Evolutionary conservation across 306 rosid genomes (phyloP), one percentile per base, ranked within the genome.

Genomic region (Carpinus viminea): DNA sequence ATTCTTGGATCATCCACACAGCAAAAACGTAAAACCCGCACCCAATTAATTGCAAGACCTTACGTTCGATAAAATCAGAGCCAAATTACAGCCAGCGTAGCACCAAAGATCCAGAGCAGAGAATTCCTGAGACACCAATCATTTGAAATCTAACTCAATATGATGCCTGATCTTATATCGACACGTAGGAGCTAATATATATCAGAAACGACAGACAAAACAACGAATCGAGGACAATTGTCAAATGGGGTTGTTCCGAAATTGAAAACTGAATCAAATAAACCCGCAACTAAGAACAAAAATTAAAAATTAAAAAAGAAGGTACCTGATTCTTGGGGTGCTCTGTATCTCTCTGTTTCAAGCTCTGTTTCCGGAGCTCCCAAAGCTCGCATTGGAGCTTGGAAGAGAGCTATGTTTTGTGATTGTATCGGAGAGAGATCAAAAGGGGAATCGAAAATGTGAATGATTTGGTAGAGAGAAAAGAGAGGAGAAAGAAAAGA

Each of bases 201-300:
- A 86, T 62, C 57, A 81, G 72, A 71, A 45, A 56, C 73, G 76
- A 79, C 43, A 69, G 45, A 78, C 55, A 79, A 77, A 76, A 57
- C 55, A 72, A 24, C 56, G 46, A 20, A 55, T 69, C 73, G 74
- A 74, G 56, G 20, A 70, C 70, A 47, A 82, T 71, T 38, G 38
- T 21, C 55, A 43, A 34, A 34, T 46, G 79, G 81, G 78, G 24
- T 74, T 56, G 78, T 45, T 68, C 66, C 66, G 76, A 73, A 74
- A 73, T 52, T 31, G 41, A 77, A 74, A 81, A 60, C n/a, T 46
- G n/a, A 0, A 15, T 52, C 48, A 68, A 26, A 70, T 74, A 70
- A 69, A 78, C 71, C 55, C 20, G 26, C 28, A 68, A 56, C 21
- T 7, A 76, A 76, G 26, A 38, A 9, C 1, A 12, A 76, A 41